These are phyloP conservation scores for Raffaelea deltoideospora DNA, from an alignment of 2,329 filamentous ascomycete genomes.

Conservation along the genomic window DNA sequence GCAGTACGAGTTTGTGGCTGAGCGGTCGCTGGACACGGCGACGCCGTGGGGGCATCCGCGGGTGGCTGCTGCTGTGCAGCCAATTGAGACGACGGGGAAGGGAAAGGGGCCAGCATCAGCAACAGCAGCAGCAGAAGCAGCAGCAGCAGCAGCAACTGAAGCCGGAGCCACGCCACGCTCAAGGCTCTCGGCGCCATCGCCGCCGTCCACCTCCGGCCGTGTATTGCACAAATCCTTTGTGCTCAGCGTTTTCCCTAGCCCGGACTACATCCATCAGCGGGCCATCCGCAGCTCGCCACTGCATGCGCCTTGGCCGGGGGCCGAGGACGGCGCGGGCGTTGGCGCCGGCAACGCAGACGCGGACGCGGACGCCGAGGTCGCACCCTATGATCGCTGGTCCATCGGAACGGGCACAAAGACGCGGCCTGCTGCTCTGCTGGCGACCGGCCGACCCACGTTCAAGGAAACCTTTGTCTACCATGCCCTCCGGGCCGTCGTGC, in stretches of 20 bases:
- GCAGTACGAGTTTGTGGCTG: conserved; percentile 23
- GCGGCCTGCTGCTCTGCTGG: too few relatives aligned
- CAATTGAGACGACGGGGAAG: conserved; percentile 6
- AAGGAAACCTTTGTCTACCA: conserved; percentile 20
- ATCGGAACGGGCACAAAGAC: too few relatives aligned
- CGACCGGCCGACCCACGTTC: not conserved
- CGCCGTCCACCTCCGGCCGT: not conserved
- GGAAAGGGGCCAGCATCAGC: not conserved
- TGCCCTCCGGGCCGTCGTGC: conserved; percentile 23
- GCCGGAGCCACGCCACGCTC: not conserved
- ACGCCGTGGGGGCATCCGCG: conserved; percentile 8
- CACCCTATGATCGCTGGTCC: too few relatives aligned
- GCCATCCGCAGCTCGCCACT: conserved; percentile 21
- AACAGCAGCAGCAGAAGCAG: not conserved
- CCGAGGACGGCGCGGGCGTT: conserved; percentile 2
- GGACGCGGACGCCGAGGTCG: too few relatives aligned
- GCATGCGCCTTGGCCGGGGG: conserved; percentile 25
- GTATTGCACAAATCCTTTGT: conserved; percentile 21
- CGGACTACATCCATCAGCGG: conserved; percentile 23
- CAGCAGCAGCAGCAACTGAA: not conserved
- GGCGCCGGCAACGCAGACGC: not conserved
- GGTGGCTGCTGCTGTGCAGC: conserved; percentile 8
- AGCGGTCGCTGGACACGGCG: conserved; percentile 11
- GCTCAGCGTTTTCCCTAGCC: conserved; percentile 23
- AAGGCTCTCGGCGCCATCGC: too few relatives aligned